These are phyloP conservation scores for Debaryomyces subglobosus DNA, from an alignment of 1,139 yeast species.

Conservation along the genomic window DNA sequence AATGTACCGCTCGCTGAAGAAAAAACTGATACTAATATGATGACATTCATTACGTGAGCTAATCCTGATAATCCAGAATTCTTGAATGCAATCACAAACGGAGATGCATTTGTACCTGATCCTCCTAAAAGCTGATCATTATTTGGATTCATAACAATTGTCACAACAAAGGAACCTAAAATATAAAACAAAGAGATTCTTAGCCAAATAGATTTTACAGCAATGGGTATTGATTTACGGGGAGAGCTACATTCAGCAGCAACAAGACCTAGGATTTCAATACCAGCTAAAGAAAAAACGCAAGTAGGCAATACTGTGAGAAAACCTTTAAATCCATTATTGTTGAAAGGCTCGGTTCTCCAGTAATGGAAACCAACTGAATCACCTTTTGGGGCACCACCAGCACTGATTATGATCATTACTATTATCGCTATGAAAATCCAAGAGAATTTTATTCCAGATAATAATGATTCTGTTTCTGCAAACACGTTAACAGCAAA, in stretches of 20 bases:
- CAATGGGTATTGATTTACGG: slow-evolving; percentile 38
- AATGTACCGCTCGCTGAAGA: slow-evolving; percentile 85
- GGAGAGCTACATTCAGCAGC: slow-evolving; percentile 45
- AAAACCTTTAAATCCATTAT: slow-evolving; percentile 49
- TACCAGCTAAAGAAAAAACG: slow-evolving; percentile 49
- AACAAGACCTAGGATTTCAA: slow-evolving; percentile 46
- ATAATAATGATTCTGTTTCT: slow-evolving; percentile 35
- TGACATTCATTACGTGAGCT: slow-evolving; percentile 77
- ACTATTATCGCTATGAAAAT: slow-evolving; percentile 27
- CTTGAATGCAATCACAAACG: slow-evolving; percentile 58
- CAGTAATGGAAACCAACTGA: slow-evolving; percentile 42
- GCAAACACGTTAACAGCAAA: slow-evolving; percentile 32
- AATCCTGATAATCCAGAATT: slow-evolving; percentile 71
- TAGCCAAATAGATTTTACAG: slow-evolving; percentile 35
- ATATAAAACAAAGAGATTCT: slow-evolving; percentile 37
- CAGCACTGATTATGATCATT: slow-evolving; percentile 35
- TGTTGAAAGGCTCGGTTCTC: slow-evolving; percentile 50
- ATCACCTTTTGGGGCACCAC: slow-evolving; percentile 32
- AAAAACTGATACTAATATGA: slow-evolving; percentile 65
- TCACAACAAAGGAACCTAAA: slow-evolving; percentile 37
- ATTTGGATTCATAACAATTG: slow-evolving; percentile 29
- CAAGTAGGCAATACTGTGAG: slow-evolving; percentile 46
- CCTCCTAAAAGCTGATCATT: slow-evolving; percentile 36
- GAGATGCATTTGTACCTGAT: slow-evolving; percentile 46
- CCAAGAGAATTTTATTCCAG: slow-evolving; percentile 28